Evolutionary conservation across 2,329 filamentous ascomycete species (phyloP), one percentile per base, ranked within the genome.

Genomic region (Metarhizium album): DNA sequence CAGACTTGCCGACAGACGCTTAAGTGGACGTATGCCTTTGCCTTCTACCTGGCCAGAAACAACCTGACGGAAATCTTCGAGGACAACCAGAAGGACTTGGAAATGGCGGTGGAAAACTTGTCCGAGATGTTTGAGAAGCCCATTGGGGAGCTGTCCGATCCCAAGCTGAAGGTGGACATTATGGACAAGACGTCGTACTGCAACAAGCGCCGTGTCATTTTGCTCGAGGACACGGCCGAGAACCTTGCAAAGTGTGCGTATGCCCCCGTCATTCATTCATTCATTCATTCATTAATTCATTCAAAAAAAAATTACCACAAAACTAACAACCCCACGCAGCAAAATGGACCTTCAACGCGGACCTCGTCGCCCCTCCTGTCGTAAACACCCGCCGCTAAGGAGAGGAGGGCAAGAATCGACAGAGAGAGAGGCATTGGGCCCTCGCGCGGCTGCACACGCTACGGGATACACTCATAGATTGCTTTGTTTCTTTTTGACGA

Each of bases 121-220:
- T 95, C 89, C n/a, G 90, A 95, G 68, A 95, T 98, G 89, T 98
- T 98, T 58, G 93, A 98, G 76, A 96, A 95, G 73, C 89, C 90
- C 0, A 88, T 91, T n/a, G 73, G 82, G 40, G 90, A 96, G 60
- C 74, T 98, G 18, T 80, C 88, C 3, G 81, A 85, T 45, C 66
- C 89, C n/a, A 95, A 95, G 68, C 75, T 96, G 53, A 97, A 96
- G 72, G 89, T 95, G 6, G 91, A 96, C 57, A 98, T 98, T 63
- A 87, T 98, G 82, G 91, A 98, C 68, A 97, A 96, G 77, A 98
- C 91, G 3, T 82, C 90, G 0, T 98, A 98, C 67, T 98, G 94
- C 72, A 95, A 87, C 67, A 91, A 93, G 68, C 80, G 93, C 49
- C 80, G 93, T 43, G 78, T 96, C 23, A 96, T 97, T 56, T 67